These are phyloP conservation scores for Gossypium aridum DNA, from an alignment of 441 rosid species.

Conservation along the genomic window DNA sequence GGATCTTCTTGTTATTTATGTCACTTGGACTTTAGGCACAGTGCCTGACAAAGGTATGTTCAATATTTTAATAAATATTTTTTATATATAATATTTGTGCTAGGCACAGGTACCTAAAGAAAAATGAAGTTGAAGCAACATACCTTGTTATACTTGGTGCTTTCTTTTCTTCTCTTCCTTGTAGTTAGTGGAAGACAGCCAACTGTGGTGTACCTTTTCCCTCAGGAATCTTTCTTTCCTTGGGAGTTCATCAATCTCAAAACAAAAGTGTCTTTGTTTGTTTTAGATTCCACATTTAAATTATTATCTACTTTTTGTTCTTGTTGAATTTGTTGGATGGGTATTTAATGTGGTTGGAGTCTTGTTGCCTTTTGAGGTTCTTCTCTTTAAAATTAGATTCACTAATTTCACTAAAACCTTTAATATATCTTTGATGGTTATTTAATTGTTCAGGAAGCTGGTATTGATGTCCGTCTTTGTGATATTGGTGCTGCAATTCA, in stretches of 20 bases:
- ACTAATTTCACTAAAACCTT: not conserved
- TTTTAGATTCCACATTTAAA: not conserved
- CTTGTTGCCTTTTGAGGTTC: not conserved
- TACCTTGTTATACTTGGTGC: not conserved
- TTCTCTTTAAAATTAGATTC: not conserved
- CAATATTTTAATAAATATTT: no score
- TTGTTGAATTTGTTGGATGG: not conserved
- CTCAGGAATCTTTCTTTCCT: not conserved
- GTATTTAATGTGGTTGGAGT: not conserved
- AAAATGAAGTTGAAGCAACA: no score
- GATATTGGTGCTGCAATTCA: slow-evolving; percentile 97
- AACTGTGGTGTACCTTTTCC: no score
- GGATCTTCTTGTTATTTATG: not conserved
- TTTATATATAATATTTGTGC: no score
- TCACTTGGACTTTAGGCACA: no score
- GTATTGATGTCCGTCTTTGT: slow-evolving; percentile 91
- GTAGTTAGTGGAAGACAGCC: not conserved
- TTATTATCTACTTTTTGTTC: not conserved
- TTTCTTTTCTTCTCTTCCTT: not conserved
- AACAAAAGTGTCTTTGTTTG: not conserved
- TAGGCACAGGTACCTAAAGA: no score
- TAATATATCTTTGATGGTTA: not conserved
- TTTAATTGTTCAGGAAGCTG: slow-evolving; percentile 64
- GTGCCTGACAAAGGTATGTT: no score
- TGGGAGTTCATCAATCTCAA: not conserved